These are phyloP conservation scores for Nakazawaea ishiwadae DNA, from an alignment of 805 yeast species.

Conservation along the genomic window DNA sequence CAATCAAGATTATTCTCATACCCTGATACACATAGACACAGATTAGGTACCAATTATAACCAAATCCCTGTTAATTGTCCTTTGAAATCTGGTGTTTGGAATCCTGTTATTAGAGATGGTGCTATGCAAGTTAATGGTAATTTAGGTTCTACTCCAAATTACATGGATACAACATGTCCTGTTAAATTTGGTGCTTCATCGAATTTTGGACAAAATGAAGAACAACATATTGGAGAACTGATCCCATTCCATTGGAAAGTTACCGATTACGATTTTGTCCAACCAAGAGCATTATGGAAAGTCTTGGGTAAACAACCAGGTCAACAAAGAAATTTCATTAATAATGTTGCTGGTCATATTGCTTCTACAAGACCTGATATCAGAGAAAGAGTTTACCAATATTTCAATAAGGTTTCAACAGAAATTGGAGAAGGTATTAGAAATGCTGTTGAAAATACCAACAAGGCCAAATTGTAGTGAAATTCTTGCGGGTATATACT, in stretches of 20 bases:
- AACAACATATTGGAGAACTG: constrained; percentile 28
- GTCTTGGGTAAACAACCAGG: constrained; percentile 74
- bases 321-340: constrained; percentile 80
- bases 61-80: constrained; percentile 94
- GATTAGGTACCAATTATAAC: constrained; percentile 71
- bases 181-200: constrained; percentile 33
- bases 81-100: constrained; percentile 45
- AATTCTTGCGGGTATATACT: neutral
- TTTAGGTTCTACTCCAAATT: constrained; percentile 74
- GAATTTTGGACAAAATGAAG: constrained; percentile 19
- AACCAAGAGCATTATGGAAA: constrained; percentile 73
- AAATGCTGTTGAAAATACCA: constrained; percentile 54
- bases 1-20: constrained; percentile 80
- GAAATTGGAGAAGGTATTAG: constrained; percentile 65
- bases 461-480: constrained; percentile 30
- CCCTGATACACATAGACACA: constrained; percentile 82
- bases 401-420: constrained; percentile 69
- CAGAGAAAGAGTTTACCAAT: constrained; percentile 73
- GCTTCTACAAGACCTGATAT: constrained; percentile 64
- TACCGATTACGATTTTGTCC: constrained; percentile 65
- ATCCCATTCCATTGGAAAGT: constrained; percentile 84
- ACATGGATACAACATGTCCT: constrained; percentile 52
- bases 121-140: constrained; percentile 66
- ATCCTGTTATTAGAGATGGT: constrained; percentile 83
- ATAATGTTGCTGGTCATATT: constrained; percentile 77